Conservation (phyloP, 768 basidiomycete genomes). For the Mycena amicta region DNA sequence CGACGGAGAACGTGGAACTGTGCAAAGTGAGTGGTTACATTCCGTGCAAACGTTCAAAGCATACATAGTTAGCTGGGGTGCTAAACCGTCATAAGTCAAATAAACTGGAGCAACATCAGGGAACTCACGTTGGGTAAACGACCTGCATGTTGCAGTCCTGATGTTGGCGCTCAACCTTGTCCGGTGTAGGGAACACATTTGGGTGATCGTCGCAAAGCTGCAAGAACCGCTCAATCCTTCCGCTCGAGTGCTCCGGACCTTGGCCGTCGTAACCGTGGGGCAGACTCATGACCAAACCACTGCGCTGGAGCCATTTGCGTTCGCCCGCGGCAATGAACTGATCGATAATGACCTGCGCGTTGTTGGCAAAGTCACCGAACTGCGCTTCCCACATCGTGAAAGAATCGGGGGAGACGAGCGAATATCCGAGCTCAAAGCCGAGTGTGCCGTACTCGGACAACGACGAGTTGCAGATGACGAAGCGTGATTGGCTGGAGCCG, state of each 20-base stretch:
- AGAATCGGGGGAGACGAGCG: conserved; percentile 90
- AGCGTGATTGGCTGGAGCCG: conserved; percentile 83
- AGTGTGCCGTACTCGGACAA: conserved; percentile 94
- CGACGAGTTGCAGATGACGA: conserved; percentile 96
- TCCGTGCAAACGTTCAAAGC: conserved; percentile 23
- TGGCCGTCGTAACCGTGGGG: conserved; percentile 99
- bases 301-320: conserved; percentile 95
- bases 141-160: conserved; percentile 99
- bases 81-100: conserved; percentile 47
- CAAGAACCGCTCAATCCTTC: conserved; percentile 92
- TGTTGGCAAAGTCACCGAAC: conserved; percentile 98
- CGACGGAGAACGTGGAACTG: conserved; percentile 97
- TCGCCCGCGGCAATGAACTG: conserved; percentile 98
- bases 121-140: conserved; percentile 88
- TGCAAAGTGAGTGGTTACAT: conserved; percentile 5
- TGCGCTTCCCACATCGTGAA: conserved; percentile 99
- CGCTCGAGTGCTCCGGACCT: conserved; percentile 97
- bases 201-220: conserved; percentile 99
- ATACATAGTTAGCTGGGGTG: conserved; percentile 92
- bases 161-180: conserved; percentile 93
- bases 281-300: conserved; percentile 83
- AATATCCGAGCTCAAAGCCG: conserved; percentile 98
- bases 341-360: conserved; percentile 96
- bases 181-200: conserved; percentile 79
- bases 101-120: not conserved